Conservation (phyloP, 2,329 filamentous ascomycete genomes). For the Kalaharituber pfeilii region DNA sequence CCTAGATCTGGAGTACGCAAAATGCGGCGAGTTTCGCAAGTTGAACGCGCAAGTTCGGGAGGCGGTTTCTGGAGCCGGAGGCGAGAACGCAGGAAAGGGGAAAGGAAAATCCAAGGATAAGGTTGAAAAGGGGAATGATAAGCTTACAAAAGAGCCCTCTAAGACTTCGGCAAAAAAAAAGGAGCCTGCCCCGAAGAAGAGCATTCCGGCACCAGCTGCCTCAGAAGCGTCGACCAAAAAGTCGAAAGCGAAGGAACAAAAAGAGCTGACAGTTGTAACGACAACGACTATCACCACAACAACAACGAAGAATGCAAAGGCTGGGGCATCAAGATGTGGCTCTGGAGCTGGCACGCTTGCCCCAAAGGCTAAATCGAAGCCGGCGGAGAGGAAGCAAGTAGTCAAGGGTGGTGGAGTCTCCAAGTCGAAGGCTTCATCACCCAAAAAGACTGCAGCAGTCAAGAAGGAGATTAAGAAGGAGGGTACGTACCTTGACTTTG, state of each 20-base stretch:
- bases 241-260: not conserved
- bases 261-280: too few relatives aligned
- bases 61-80: not conserved
- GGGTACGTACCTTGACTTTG: not conserved
- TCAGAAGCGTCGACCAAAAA: too few relatives aligned
- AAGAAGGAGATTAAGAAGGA: not conserved
- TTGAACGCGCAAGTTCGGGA: conserved; percentile 12
- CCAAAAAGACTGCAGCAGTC: not conserved
- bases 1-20: conserved; percentile 4
- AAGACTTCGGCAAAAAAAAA: not conserved
- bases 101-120: not conserved
- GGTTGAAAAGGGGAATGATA: not conserved
- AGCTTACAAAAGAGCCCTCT: conserved; percentile 2
- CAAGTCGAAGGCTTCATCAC: not conserved
- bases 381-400: not conserved
- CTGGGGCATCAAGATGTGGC: too few relatives aligned
- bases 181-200: conserved; percentile 4
- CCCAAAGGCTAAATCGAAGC: too few relatives aligned
- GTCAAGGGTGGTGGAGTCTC: not conserved
- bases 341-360: too few relatives aligned
- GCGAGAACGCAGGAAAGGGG: not conserved
- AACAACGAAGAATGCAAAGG: too few relatives aligned
- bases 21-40: conserved; percentile 12
- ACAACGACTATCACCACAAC: too few relatives aligned
- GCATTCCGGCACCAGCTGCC: too few relatives aligned